phyloP scores from a whole-genome alignment of 192 early-diverging fungal genomes.

The Podochytrium sp. region DNA sequence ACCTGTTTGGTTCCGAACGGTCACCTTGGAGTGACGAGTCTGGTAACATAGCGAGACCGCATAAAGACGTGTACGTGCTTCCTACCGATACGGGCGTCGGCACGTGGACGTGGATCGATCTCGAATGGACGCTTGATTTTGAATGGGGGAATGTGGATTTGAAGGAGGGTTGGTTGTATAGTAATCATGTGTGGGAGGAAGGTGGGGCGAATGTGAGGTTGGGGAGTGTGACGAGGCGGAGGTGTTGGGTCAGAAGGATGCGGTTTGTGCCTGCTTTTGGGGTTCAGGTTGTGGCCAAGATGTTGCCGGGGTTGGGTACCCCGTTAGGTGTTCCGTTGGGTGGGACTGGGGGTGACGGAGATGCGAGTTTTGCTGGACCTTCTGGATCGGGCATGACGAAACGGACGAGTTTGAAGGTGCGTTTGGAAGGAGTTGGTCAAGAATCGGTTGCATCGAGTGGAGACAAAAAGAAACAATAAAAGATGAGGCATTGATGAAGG shows the following conservation, averaged over 20 bases:
- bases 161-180: slow-evolving; percentile 68
- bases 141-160: slow-evolving; percentile 42
- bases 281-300: slow-evolving; percentile 1
- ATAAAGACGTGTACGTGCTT: slow-evolving; percentile 61
- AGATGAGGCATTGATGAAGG: too few relatives aligned
- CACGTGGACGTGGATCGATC: slow-evolving; percentile 57
- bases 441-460: too few relatives aligned
- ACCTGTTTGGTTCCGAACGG: slow-evolving; percentile 65
- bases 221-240: slow-evolving; percentile 61
- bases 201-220: slow-evolving; percentile 48
- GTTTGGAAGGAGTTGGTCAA: too few relatives aligned
- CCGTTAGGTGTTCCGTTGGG: too few relatives aligned
- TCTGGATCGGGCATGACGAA: too few relatives aligned
- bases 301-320: too few relatives aligned
- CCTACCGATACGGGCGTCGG: slow-evolving; percentile 41
- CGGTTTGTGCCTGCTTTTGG: slow-evolving; percentile 20
- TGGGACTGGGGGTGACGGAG: too few relatives aligned
- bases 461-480: too few relatives aligned
- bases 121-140: slow-evolving; percentile 63
- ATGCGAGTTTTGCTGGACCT: too few relatives aligned
- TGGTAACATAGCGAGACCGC: slow-evolving; percentile 52
- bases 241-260: slow-evolving; percentile 66
- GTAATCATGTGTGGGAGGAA: slow-evolving; percentile 70
- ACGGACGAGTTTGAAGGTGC: too few relatives aligned
- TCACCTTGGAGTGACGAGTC: slow-evolving; percentile 68